A percentile compares a stretch with the other conserved stretches of the same genome.
phyloP scores from a whole-genome alignment of 2,329 filamentous ascomycete genomes.

The Colletotrichum sp. region DNA sequence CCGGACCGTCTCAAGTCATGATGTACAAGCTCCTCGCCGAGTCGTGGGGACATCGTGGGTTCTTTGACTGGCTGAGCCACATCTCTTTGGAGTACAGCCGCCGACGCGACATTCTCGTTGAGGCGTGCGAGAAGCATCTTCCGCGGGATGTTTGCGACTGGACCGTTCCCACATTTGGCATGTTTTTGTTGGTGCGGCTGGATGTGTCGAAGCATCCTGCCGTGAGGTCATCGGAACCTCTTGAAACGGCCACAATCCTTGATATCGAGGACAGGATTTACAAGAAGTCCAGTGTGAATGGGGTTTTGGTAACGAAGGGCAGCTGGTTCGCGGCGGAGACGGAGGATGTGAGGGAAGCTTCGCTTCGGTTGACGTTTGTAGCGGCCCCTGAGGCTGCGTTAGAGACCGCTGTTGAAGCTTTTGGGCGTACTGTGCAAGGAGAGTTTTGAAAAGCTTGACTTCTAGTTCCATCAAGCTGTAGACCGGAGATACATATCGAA shows the following conservation, averaged over 20 bases:
- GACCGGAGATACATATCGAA: too few species aligned
- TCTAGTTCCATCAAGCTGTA: too few species aligned
- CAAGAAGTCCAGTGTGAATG: background rate
- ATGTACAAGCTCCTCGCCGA: background rate
- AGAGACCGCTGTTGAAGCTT: background rate
- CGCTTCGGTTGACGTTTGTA: background rate
- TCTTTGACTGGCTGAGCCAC: background rate
- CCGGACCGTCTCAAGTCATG: background rate
- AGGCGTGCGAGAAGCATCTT: background rate
- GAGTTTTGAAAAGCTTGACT: too few species aligned
- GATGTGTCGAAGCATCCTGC: background rate
- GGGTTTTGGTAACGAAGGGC: background rate
- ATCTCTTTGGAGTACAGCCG: background rate
- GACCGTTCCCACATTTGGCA: background rate
- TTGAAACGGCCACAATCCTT: background rate
- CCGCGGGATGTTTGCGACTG: fast-evolving
- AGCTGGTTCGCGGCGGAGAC: background rate
- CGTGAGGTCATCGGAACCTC: fast-evolving
- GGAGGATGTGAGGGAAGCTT: background rate
- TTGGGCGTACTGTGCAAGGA: background rate
- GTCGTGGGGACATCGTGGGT: background rate
- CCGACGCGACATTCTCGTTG: background rate
- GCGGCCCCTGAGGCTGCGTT: background rate
- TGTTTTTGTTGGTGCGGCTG: background rate
- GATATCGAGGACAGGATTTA: background rate